These are phyloP conservation scores for Sugiyamaella pinicola DNA, from an alignment of 1,139 yeast genomes.

Conservation along the genomic window DNA sequence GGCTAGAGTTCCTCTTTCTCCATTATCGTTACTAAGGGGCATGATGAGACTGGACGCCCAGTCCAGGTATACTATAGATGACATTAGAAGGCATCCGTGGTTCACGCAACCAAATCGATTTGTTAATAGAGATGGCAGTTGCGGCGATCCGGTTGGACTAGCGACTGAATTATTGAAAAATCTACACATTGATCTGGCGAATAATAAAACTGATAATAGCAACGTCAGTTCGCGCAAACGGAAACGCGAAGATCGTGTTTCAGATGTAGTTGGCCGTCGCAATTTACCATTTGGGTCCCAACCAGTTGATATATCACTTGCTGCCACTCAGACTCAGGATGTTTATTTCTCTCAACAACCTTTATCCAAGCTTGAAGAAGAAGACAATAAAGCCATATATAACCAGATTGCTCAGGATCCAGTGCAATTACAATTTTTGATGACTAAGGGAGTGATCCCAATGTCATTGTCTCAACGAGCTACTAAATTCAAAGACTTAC, in stretches of 20 bases:
- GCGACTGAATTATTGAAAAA: constrained; percentile 42
- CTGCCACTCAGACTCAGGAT: constrained; percentile 13
- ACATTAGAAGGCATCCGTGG: constrained; percentile 88
- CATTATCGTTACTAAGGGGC: constrained; percentile 95
- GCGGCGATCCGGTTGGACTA: constrained; percentile 35
- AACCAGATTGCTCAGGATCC: constrained; percentile 51
- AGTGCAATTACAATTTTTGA: constrained; percentile 52
- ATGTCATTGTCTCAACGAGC: constrained; percentile 40
- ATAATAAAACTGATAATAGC: constrained; percentile 84
- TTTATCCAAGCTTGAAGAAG: constrained; percentile 10
- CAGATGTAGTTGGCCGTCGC: constrained; percentile 5
- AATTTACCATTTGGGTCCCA: constrained; percentile 17
- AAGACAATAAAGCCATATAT: constrained; percentile 42
- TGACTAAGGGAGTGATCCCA: constrained; percentile 31
- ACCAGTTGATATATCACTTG: constrained; percentile 15
- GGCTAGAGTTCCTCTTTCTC: constrained; percentile 76
- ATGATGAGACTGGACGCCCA: constrained; percentile 89
- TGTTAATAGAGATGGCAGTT: constrained; percentile 15
- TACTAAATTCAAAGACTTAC: constrained; percentile 38
- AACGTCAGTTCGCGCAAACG: constrained; percentile 94
- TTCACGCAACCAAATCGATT: constrained; percentile 43
- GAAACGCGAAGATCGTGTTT: constrained; percentile 67
- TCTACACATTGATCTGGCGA: constrained; percentile 52
- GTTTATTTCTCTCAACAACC: constrained; percentile 28
- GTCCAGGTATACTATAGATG: constrained; percentile 73